Base-by-base conservation (phyloP, 768 basidiomycete species). In the Lactifluus volemus region DNA sequence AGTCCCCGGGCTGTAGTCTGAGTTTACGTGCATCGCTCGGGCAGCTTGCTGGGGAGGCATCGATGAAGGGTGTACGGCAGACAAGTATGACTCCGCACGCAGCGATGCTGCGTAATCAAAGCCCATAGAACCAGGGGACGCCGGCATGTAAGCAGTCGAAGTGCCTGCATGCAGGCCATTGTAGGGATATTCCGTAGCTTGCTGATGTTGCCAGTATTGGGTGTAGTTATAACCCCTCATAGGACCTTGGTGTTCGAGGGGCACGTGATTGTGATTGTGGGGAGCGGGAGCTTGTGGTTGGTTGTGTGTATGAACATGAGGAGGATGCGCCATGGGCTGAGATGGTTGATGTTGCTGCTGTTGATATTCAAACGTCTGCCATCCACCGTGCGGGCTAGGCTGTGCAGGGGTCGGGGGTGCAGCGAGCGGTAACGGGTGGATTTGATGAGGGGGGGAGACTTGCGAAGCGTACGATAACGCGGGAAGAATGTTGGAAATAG, bases 391-490 rank as follows among this genome's bases (percentile, higher is more conserved):
- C 29, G 49, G 56, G 42, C 5, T 54, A 17, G 56, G 25, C 17
- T 55, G 64, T 11, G 32, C 49, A 41, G 44, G n/a, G 15, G 34
- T 25, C n/a, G 44, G n/a, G 15, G 34, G 32, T 25, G 38, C 45
- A 49, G 55, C 15, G 8, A 53, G 32, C 12, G 63, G 42, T 49
- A 64, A 5, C 32, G 55, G 65, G 58, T 57, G 61, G 45, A 25
- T 59, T 66, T 45, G 75, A 32, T 76, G 74, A n/a, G 81, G 78
- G 2, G 79, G 78, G n/a, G 77, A 74, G 17, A 77, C 74, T 48
- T 78, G 77, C 4, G 79, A 76, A 12, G 70, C 64, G 17, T 79
- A 79, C 53, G 78, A 78, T 6, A 78, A 74, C 17, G 74, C 71
- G 15, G 60, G 60, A 11, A 52, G 32, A 52, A 64, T 55, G 30